These are phyloP conservation scores for Neonectria coccinea DNA, from an alignment of 2,329 filamentous ascomycete genomes.

Conservation along the genomic window DNA sequence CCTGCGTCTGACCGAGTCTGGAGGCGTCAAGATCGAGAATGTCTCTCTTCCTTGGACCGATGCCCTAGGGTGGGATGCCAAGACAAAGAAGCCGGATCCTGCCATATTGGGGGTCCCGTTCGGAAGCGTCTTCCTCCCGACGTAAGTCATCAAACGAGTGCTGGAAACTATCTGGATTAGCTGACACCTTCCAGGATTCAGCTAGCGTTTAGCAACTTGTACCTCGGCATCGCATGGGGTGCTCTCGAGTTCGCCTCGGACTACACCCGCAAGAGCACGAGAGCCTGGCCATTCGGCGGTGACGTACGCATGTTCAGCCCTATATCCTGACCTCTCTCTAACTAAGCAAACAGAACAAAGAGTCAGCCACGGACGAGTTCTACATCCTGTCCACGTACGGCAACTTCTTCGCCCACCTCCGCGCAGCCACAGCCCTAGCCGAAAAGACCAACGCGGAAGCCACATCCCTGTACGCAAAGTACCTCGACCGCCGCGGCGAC, in stretches of 20 bases:
- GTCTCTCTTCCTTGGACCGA: conserved; percentile 69
- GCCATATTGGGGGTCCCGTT: conserved; percentile 65
- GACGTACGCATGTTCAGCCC: conserved; percentile 56
- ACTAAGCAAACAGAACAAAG: conserved; percentile 59
- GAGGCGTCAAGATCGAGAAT: conserved; percentile 69
- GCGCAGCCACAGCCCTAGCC: conserved; percentile 68
- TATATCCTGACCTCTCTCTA: background rate
- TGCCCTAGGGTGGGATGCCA: conserved; percentile 69
- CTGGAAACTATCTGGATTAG: no score
- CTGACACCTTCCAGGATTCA: conserved; percentile 60
- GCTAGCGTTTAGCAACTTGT: conserved; percentile 75
- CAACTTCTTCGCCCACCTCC: conserved; percentile 71
- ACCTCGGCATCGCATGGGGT: conserved; percentile 71
- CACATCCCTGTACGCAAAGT: conserved; percentile 58
- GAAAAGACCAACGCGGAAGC: conserved; percentile 66
- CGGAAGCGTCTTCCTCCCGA: conserved; percentile 68
- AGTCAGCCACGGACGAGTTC: conserved; percentile 70
- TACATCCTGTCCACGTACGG: conserved; percentile 75
- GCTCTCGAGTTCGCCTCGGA: conserved; percentile 65
- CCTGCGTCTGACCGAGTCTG: conserved; percentile 72
- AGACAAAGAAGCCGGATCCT: conserved; percentile 62
- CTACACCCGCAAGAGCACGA: conserved; percentile 68
- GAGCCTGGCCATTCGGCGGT: conserved; percentile 73
- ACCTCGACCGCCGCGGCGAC: conserved; percentile 51
- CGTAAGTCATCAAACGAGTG: conserved; percentile 50